Base-by-base conservation (phyloP, 2,329 filamentous ascomycete species). In the Spiromastix sp. region DNA sequence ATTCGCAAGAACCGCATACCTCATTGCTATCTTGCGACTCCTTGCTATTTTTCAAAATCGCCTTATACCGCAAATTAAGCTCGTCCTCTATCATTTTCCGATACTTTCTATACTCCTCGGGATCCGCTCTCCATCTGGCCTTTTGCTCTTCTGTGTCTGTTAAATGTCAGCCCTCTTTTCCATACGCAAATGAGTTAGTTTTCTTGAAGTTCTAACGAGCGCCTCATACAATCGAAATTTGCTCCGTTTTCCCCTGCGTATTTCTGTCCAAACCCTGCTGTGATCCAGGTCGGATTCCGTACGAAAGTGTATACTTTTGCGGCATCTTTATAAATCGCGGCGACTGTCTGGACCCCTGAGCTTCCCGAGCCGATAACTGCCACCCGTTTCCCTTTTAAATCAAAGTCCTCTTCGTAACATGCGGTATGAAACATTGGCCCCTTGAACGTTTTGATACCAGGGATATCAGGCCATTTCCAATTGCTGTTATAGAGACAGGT, bases 401-500 rank as follows among this genome's bases (percentile, higher is more conserved):
- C 52, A 43, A 53, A 59, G 1, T 37, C 43, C 22, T 57, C 49
- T 33, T 64, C 57, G 57, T 63, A 70, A 5, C 35, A 37, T 4
- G 66, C 66, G 28, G 54, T 63, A 39, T 70, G 67, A 32, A 66
- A 44, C 2, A 68, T 41, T 25, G 57, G 55, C 1, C 66, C 66
- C 34, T 63, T 52, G 44, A 71, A 73, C 2, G 52, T 47, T 21
- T 65, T 54, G 4, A 67, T 53, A 3, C 70, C 68, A 2, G 54
- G 50, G 9, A 72, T 64, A 24, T 59, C 53, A 7, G 67, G 66
- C 60, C 61, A 69, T 38, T 60, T 60, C 63, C 57, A 66, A 15
- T 55, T 48, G 28, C 19, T 36, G 34, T 32, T 36, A 16, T 12
- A 11, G 15, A 17, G 15, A 32, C 17, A 7, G 11, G 17, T 34